Conservation (phyloP, 352 stramenopile genomes). For the Phytopythium oedochilum region DNA sequence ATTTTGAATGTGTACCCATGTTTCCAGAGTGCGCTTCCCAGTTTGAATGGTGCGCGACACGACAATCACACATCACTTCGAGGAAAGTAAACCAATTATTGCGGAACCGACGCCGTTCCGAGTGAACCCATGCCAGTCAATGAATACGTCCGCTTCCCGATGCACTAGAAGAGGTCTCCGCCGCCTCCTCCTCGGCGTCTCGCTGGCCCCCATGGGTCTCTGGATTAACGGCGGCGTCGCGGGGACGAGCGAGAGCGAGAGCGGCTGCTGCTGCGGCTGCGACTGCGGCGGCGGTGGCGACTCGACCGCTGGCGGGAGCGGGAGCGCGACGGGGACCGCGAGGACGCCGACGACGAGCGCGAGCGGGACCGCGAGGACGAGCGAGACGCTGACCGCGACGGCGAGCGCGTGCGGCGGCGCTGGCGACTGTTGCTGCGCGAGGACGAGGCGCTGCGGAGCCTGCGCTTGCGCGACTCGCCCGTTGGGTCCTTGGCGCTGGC, state of each 20-base stretch:
- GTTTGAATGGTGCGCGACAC: neutral
- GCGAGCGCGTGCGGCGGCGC: constrained; percentile 24
- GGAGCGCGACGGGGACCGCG: neutral
- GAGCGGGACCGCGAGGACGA: constrained; percentile 19
- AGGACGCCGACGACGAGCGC: constrained; percentile 11
- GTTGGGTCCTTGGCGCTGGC: constrained; percentile 2
- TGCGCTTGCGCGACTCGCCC: constrained; percentile 18
- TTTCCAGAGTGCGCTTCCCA: neutral
- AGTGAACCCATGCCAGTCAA: neutral
- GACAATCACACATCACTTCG: neutral
- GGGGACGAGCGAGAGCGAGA: neutral
- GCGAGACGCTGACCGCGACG: constrained; percentile 18
- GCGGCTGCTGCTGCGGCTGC: neutral
- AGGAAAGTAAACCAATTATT: neutral
- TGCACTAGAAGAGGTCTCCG: too few species aligned
- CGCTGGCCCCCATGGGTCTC: too few species aligned
- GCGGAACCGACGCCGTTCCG: neutral
- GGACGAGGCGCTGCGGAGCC: constrained; percentile 15
- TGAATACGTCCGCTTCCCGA: too few species aligned
- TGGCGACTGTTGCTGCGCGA: constrained; percentile 8
- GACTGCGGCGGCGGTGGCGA: neutral
- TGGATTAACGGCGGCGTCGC: neutral
- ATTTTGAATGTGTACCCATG: too few species aligned
- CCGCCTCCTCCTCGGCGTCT: too few species aligned
- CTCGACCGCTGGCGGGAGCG: neutral